Conservation (phyloP, 768 basidiomycete species). For the Pleurotus cornucopiae region DNA sequence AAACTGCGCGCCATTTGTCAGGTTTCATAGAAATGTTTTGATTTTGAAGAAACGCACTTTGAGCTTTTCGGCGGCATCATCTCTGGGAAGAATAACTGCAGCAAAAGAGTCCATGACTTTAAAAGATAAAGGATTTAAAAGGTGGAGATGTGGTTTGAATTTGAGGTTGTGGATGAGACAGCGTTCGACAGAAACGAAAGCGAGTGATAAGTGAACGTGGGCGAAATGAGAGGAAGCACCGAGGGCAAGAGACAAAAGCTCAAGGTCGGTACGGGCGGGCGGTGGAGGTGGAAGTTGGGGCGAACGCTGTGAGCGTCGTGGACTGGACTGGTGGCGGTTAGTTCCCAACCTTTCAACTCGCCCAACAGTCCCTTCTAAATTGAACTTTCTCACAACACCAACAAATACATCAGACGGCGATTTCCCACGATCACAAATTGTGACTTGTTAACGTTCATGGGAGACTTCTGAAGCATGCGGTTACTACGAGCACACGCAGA, state of each 20-base stretch:
- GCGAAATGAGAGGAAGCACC: constrained; percentile 32
- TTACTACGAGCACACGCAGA: background rate
- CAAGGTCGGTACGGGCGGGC: constrained; percentile 9
- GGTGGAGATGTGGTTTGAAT: constrained; percentile 15
- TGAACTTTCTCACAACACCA: constrained; percentile 5
- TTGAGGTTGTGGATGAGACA: constrained; percentile 2
- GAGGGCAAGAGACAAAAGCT: constrained; percentile 12
- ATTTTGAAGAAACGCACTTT: constrained; percentile 27
- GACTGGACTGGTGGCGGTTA: constrained; percentile 9
- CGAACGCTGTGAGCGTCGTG: constrained; percentile 2
- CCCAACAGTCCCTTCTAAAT: background rate
- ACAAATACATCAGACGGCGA: constrained; percentile 15
- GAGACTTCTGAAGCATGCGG: background rate
- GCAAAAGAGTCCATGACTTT: constrained; percentile 19
- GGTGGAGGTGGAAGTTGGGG: constrained; percentile 7
- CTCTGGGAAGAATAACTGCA: constrained; percentile 22
- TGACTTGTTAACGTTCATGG: background rate
- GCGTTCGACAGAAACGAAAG: constrained; percentile 13
- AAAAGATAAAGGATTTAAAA: background rate
- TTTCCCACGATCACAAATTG: background rate
- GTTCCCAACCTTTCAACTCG: constrained; percentile 6
- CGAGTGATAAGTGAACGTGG: constrained; percentile 21
- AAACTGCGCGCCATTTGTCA: constrained; percentile 39
- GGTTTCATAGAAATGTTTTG: background rate
- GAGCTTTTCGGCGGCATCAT: constrained; percentile 34